Evolutionary conservation across 306 rosid genomes (phyloP).

Genomic region (Trifolium pratense): DNA sequence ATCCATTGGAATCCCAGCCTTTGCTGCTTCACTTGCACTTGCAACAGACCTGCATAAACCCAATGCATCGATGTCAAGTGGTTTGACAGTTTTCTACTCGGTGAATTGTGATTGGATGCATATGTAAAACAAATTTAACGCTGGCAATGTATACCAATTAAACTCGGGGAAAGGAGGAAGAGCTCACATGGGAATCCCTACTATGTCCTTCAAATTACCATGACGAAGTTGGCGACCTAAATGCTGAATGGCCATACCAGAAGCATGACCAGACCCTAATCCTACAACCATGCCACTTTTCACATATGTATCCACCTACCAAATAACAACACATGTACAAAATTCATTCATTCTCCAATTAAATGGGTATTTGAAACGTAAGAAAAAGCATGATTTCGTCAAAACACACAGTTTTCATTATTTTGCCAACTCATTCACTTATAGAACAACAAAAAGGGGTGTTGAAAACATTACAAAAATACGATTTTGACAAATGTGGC

Average conservation of each 20-base stretch:
- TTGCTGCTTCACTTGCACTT: constrained; percentile 66
- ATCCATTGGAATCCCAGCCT: constrained; percentile 64
- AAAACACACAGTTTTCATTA: neutral
- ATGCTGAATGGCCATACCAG: constrained; percentile 84
- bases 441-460: constrained; percentile 14
- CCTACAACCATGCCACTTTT: constrained; percentile 86
- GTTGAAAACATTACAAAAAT: constrained; percentile 19
- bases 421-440: constrained; percentile 7
- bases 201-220: constrained; percentile 73
- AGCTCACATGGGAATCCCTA: constrained; percentile 87
- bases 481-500: constrained; percentile 12
- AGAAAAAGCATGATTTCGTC: neutral
- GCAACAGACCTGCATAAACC: constrained; percentile 56
- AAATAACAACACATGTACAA: constrained; percentile 40
- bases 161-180: constrained; percentile 19
- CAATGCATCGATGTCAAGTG: constrained; percentile 19
- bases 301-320: constrained; percentile 75
- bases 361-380: neutral
- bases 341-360: constrained; percentile 34
- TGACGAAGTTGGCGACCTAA: constrained; percentile 78
- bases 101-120: neutral
- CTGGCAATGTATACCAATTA: neutral
- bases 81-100: neutral
- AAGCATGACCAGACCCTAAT: constrained; percentile 83
- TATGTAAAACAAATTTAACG: neutral